Evolutionary conservation across 1,284 basidiomycete species (phyloP), one percentile per base, ranked within the genome.

Genomic region (Earliella scabrosa): DNA sequence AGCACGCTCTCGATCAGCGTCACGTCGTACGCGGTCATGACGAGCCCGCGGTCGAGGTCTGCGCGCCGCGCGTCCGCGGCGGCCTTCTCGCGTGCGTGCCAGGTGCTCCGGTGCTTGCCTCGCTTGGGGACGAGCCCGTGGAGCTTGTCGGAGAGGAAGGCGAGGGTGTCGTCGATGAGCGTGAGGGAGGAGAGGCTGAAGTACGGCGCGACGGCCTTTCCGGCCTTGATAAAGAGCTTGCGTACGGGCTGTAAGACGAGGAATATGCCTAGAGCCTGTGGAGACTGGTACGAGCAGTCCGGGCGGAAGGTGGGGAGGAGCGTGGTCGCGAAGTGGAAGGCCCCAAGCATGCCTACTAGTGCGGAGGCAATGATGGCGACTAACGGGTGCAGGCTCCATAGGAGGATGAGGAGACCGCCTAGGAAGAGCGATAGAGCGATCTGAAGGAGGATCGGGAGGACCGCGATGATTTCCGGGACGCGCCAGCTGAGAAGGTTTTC

Each of bases 211-310:
- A 29, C 23, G n/a, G 48, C 20, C 29, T 41, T 59, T 50, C 29
- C 41, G 29, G 50, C 50, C 47, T 38, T 50, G 40, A 47, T 43
- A 11, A 39, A 29, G 27, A 41, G 14, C 20, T 44, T 26, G 27
- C 40, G 38, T 4, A 34, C 11, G 2, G 41, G 40, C 21, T 47
- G 51, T 6, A 54, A 16, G 18, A 41, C 35, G 20, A 57, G 24
- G 43, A 56, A 49, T 41, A 63, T 45, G 23, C 51, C 55, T 48
- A 65, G 64, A 2, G 68, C 57, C 51, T 69, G 67, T 1, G 68
- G 68, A 4, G 67, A 67, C 48, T 66, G 67, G 59, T 67, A 70
- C 11, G 66, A 62, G 39, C 65, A 68, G 21, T 54, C 45, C 2
- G 64, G 14, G 34, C 52, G 59, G 49, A 66, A 63, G 7, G 59